Evolutionary conservation across 2,329 filamentous ascomycete genomes (phyloP), one percentile per base, ranked within the genome.

Genomic region (Capronia coronata): DNA sequence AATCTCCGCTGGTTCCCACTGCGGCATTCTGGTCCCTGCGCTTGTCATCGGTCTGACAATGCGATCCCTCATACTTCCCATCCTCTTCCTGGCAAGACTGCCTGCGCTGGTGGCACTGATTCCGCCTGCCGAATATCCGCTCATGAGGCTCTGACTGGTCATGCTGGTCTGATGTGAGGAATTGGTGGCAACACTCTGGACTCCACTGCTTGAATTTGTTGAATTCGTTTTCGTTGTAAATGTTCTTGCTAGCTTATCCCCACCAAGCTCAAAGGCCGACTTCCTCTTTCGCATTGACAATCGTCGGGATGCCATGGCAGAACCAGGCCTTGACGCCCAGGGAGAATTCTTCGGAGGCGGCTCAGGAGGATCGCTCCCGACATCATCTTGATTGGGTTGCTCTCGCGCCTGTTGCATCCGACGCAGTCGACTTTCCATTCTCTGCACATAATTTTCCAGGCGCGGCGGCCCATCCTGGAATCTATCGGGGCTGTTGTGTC

Each of bases 51-150:
- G 75, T 64, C 67, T 71, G 64, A 67, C 64, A 38, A 55, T 40
- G 14, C 49, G 43, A 25, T 61, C 57, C 25, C 55, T 59, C 44
- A 64, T 60, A 27, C 60, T 63, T 23, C 60, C 63, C 52, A 49
- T 64, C 45, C 67, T 68, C 62, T 86, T 86, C 54, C 90, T 81
- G 23, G 89, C 90, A 57, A 94, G 80, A 68, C 91, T 97, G 46
- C 90, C 93, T 13, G 93, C 93, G 68, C 93, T 97, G 13, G 93
- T 97, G 43, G 89, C 87, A 66, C 91, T 97, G 68, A 96, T 88
- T 10, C 79, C 91, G 43, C 90, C 83, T 0, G 93, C 93, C 46
- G 93, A 97, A 45, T 80, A 77, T 2, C 91, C 93, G 65, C 91
- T 97, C 91, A 96, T 96, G 37, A 98, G 68, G 62, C 87, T 97